Conservation (phyloP, 805 yeast species). For the Candida chilensis region DNA sequence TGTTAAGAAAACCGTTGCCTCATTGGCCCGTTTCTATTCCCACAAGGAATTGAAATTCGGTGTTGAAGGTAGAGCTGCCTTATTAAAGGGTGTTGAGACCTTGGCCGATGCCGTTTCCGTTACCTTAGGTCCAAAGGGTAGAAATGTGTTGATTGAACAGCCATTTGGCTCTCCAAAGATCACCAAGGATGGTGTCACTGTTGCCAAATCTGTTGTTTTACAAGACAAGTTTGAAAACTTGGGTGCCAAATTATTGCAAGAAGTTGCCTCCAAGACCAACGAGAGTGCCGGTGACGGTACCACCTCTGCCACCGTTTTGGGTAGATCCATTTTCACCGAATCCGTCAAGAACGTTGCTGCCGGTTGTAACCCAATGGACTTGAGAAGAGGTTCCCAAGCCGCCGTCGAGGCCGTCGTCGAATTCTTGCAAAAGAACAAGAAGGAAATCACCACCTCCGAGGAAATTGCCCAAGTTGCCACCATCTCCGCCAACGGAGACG, state of each 20-base stretch:
- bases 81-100: conserved; percentile 87
- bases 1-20: conserved; percentile 24
- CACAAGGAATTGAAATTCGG: conserved; percentile 97
- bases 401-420: conserved; percentile 92
- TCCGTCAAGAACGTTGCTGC: conserved; percentile 96
- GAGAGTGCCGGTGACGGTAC: conserved; percentile 99
- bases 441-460: conserved; percentile 86
- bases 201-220: conserved; percentile 76
- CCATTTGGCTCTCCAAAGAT: conserved; percentile 95
- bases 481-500: conserved; percentile 93
- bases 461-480: conserved; percentile 98
- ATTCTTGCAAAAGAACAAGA: conserved; percentile 76
- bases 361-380: conserved; percentile 98
- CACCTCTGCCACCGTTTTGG: conserved; percentile 93
- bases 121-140: conserved; percentile 96
- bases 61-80: conserved; percentile 93
- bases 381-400: conserved; percentile 94
- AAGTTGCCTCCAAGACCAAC: conserved; percentile 94
- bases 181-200: conserved; percentile 98
- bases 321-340: conserved; percentile 92
- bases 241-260: conserved; percentile 93
- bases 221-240: conserved; percentile 90
- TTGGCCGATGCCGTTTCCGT: conserved; percentile 95
- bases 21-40: conserved; percentile 40
- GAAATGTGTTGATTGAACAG: conserved; percentile 95